Evolutionary conservation across 1,284 basidiomycete genomes (phyloP).

Genomic region (Lignosus rhinocerotis): DNA sequence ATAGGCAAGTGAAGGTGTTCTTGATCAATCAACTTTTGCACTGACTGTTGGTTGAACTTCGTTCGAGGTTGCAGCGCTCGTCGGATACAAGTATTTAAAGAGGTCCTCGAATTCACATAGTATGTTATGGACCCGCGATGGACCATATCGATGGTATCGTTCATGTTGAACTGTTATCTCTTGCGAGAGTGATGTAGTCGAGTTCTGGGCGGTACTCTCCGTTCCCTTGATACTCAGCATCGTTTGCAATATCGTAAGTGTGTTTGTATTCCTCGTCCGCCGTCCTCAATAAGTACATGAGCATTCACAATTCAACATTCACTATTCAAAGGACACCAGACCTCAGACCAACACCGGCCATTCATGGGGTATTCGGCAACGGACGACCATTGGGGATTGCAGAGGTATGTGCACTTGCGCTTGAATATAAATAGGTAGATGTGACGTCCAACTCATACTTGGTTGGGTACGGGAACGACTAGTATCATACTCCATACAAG

Average conservation of each 20-base stretch:
- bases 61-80: conserved; percentile 1
- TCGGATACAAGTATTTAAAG: conserved; percentile 14
- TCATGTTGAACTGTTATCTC: conserved; percentile 12
- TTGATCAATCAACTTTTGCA: neutral
- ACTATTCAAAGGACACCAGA: neutral
- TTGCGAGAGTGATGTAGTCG: neutral
- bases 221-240: conserved; percentile 1
- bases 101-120: conserved; percentile 7
- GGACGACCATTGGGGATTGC: neutral
- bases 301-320: neutral
- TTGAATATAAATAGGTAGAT: neutral
- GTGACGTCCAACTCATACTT: neutral
- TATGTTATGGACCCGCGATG: conserved; percentile 16
- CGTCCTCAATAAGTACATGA: neutral
- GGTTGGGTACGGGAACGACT: neutral
- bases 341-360: neutral
- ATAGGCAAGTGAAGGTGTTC: neutral
- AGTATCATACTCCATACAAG: too few species aligned
- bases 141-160: conserved; percentile 9
- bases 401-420: neutral
- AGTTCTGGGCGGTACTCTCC: neutral
- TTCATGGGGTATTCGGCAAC: neutral
- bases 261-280: too few species aligned
- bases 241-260: neutral
- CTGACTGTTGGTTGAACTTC: neutral